Evolutionary conservation across 768 basidiomycete species (phyloP).

Genomic region (Phanerochaete carnosa): DNA sequence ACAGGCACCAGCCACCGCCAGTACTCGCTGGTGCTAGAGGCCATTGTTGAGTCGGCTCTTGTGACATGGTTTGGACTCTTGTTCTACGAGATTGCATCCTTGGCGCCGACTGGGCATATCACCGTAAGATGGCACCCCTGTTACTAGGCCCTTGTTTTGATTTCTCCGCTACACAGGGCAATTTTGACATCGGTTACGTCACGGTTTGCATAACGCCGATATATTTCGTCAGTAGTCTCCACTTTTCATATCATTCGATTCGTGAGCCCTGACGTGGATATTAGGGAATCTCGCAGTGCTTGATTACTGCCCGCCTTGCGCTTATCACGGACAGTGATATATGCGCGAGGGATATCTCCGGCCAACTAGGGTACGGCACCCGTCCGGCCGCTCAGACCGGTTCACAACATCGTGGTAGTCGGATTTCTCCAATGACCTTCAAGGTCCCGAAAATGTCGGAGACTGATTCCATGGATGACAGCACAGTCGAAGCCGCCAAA

Average conservation of each 20-base stretch:
- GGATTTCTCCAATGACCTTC: not conserved
- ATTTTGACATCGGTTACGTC: constrained; percentile 18
- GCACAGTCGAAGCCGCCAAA: not conserved
- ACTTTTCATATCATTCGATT: not conserved
- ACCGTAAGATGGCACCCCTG: constrained; percentile 8
- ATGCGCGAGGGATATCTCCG: not conserved
- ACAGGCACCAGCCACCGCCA: not conserved
- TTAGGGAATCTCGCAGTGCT: constrained; percentile 23
- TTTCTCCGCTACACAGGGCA: constrained; percentile 2
- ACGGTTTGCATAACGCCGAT: constrained; percentile 17
- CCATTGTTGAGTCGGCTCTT: constrained; percentile 21
- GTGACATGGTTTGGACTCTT: constrained; percentile 24
- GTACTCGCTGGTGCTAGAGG: constrained; percentile 10
- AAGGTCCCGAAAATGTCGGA: not conserved
- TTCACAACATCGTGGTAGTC: not conserved
- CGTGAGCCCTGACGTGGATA: not conserved
- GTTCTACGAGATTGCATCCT: constrained; percentile 18
- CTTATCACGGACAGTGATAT: not conserved
- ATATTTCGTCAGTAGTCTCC: constrained; percentile 16
- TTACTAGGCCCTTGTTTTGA: not conserved
- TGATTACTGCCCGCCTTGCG: constrained; percentile 22
- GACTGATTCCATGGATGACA: not conserved
- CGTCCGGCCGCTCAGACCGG: not conserved
- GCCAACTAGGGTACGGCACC: not conserved
- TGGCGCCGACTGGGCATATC: constrained; percentile 19